Evolutionary conservation across 176 grass and related monocot genomes (phyloP).

Genomic region (Poa annua): DNA sequence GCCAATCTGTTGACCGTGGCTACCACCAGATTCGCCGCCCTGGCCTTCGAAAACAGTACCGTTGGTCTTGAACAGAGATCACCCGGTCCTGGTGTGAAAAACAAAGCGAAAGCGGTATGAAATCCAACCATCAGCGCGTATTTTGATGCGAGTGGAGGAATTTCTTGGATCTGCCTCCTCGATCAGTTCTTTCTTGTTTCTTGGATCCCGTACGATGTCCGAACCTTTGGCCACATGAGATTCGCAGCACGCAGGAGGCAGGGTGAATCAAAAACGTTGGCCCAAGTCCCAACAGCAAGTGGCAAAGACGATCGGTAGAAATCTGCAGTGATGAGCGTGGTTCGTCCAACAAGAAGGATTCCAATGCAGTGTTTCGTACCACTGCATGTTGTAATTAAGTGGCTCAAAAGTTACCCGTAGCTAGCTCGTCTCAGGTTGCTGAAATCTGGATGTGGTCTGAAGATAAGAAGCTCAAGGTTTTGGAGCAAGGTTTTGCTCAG

Average conservation of each 20-base stretch:
- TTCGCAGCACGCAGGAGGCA: background rate
- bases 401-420: background rate
- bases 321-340: slow-evolving; percentile 21
- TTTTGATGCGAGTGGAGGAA: slow-evolving; percentile 39
- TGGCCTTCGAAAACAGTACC: no score
- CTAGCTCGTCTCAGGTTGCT: background rate
- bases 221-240: slow-evolving; percentile 36
- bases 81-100: background rate
- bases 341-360: background rate
- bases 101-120: no score
- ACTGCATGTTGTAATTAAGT: background rate
- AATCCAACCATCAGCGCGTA: slow-evolving; percentile 32
- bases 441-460: background rate
- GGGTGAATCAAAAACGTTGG: background rate
- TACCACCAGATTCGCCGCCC: no score
- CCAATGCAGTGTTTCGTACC: background rate
- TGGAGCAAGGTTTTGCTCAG: background rate
- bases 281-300: background rate
- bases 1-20: no score
- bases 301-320: slow-evolving; percentile 30
- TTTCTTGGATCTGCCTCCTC: slow-evolving; percentile 56
- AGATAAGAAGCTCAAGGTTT: background rate
- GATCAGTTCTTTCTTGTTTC: slow-evolving; percentile 33
- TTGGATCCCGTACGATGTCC: slow-evolving; percentile 24
- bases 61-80: background rate